Conservation (phyloP, 2,329 filamentous ascomycete species). For the Pseudocercospora ulei region DNA sequence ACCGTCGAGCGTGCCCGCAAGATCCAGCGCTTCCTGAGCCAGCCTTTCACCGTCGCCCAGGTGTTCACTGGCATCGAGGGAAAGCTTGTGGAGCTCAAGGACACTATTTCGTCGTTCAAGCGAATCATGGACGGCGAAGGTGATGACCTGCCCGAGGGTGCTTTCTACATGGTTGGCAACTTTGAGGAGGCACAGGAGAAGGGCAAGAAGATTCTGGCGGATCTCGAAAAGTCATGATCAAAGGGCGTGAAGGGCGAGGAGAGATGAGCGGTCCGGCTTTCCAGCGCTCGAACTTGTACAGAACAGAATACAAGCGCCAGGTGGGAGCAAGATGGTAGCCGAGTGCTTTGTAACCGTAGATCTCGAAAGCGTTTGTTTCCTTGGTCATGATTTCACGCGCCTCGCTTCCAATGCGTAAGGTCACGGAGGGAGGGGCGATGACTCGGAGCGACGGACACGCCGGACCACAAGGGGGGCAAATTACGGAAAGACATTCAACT, state of each 20-base stretch:
- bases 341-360: constrained; percentile 25
- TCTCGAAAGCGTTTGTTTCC: constrained; percentile 28
- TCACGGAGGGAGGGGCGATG: no score
- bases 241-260: constrained; percentile 12
- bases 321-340: constrained; percentile 21
- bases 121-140: constrained; percentile 88
- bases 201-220: constrained; percentile 99
- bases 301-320: constrained; percentile 25
- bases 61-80: constrained; percentile 94
- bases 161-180: constrained; percentile 98
- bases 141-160: constrained; percentile 89
- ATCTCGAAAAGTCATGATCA: constrained; percentile 53
- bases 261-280: constrained; percentile 19
- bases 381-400: no score
- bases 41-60: constrained; percentile 88
- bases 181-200: constrained; percentile 85
- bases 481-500: no score
- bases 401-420: no score
- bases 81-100: constrained; percentile 94
- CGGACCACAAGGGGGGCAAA: no score
- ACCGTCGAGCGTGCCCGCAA: constrained; percentile 99
- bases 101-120: constrained; percentile 97
- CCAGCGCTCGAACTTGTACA: constrained; percentile 26
- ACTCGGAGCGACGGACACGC: no score
- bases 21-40: constrained; percentile 98